phyloP scores from a whole-genome alignment of 805 yeast species.

The Maudiozyma bulderi region DNA sequence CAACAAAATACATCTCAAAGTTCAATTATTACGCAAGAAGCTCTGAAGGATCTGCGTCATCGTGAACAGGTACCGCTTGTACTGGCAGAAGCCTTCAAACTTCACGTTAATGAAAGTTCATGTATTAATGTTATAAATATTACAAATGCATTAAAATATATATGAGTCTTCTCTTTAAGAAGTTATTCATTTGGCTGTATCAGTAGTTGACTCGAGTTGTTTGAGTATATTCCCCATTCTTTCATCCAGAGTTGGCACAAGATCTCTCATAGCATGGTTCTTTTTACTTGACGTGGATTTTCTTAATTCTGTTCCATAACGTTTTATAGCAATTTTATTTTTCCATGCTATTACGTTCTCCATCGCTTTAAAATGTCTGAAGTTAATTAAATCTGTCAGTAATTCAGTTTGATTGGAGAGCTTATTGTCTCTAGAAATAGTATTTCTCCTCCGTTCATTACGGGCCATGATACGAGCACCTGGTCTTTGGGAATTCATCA shows the following conservation, averaged over 20 bases:
- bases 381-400: constrained; percentile 18
- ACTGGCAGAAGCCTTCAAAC: no score
- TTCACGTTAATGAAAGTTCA: no score
- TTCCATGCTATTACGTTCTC: constrained; percentile 21
- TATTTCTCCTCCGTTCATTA: constrained; percentile 15
- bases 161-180: neutral
- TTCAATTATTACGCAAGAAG: no score
- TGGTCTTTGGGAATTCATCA: constrained; percentile 10
- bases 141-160: neutral
- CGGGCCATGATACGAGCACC: constrained; percentile 18
- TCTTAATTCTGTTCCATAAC: constrained; percentile 20
- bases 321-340: constrained; percentile 16
- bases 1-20: no score
- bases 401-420: constrained; percentile 17
- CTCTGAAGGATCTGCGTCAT: no score
- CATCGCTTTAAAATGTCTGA: constrained; percentile 16
- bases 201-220: neutral
- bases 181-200: neutral
- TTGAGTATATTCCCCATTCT: constrained; percentile 21
- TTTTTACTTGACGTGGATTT: constrained; percentile 19
- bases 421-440: constrained; percentile 15
- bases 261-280: constrained; percentile 16
- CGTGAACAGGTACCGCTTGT: no score
- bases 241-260: constrained; percentile 21
- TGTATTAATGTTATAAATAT: neutral